Conservation (phyloP, 768 basidiomycete species). For the Candolleomyces eurysporus region DNA sequence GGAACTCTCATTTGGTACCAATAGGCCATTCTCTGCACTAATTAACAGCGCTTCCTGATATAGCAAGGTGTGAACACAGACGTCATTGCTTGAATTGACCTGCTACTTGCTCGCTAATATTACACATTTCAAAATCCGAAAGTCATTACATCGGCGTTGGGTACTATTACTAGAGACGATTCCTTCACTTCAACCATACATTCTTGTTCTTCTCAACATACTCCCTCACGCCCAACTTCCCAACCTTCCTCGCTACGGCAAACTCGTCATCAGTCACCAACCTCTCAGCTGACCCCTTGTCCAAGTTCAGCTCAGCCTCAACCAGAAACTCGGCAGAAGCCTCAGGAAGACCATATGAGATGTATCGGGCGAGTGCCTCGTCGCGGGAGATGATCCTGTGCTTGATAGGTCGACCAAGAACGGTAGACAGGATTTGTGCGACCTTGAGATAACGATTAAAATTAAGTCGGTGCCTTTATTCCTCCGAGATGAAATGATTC, state of each 20-base stretch:
- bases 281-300: slow-evolving; percentile 23
- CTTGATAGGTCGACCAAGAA: slow-evolving; percentile 19
- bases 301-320: slow-evolving; percentile 15
- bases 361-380: slow-evolving; percentile 13
- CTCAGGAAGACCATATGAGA: slow-evolving; percentile 12
- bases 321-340: slow-evolving; percentile 18
- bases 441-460: slow-evolving; percentile 7
- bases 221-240: slow-evolving; percentile 19
- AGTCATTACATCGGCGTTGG: no score
- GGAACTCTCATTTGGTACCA: no score
- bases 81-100: no score
- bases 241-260: slow-evolving; percentile 16
- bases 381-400: slow-evolving; percentile 12
- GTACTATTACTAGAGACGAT: no score
- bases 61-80: no score
- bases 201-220: slow-evolving; percentile 20
- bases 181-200: background rate
- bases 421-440: slow-evolving; percentile 15
- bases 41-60: no score
- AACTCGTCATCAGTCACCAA: slow-evolving; percentile 12
- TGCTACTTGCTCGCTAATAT: no score
- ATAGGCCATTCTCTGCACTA: no score
- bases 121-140: no score
- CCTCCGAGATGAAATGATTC: no score
- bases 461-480: background rate